Conservation (phyloP, 768 basidiomycete genomes). For the Rubroboletus satanas region DNA sequence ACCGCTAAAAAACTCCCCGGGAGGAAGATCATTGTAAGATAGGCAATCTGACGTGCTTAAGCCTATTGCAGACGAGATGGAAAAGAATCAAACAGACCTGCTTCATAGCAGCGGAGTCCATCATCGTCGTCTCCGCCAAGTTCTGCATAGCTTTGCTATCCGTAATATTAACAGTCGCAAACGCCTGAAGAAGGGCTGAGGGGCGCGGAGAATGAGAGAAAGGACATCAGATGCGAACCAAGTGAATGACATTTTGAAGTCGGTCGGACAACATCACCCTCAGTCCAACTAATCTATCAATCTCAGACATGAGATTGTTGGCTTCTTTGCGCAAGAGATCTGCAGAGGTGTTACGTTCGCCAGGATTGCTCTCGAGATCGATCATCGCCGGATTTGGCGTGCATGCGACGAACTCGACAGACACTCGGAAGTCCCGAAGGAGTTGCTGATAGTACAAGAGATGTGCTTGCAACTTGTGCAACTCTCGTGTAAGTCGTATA, state of each 20-base stretch:
- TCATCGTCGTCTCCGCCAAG: slow-evolving; percentile 44
- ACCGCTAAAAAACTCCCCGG: slow-evolving; percentile 46
- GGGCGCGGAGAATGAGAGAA: neutral
- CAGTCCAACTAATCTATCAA: slow-evolving; percentile 40
- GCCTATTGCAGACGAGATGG: neutral
- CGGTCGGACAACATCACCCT: slow-evolving; percentile 32
- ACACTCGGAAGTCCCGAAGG: slow-evolving; percentile 49
- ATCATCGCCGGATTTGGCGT: slow-evolving; percentile 50
- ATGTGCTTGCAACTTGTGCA: slow-evolving; percentile 57
- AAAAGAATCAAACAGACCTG: slow-evolving; percentile 18
- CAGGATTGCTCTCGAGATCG: slow-evolving; percentile 8
- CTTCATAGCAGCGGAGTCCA: slow-evolving; percentile 41
- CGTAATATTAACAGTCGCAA: slow-evolving; percentile 52
- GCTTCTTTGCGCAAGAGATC: slow-evolving; percentile 46
- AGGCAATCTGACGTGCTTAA: slow-evolving; percentile 35
- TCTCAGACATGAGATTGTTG: slow-evolving; percentile 46
- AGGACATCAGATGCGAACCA: slow-evolving; percentile 20
- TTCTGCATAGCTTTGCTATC: slow-evolving; percentile 50
- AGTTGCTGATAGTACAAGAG: slow-evolving; percentile 54
- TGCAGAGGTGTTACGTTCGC: slow-evolving; percentile 22
- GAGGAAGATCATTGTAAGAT: slow-evolving; percentile 59
- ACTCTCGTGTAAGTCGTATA: slow-evolving; percentile 46
- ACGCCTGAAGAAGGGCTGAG: slow-evolving; percentile 39
- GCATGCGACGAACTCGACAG: slow-evolving; percentile 44
- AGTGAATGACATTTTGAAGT: slow-evolving; percentile 33